Evolutionary conservation across 106 monocot species (phyloP).

Genomic region (Agapanthus africanus): DNA sequence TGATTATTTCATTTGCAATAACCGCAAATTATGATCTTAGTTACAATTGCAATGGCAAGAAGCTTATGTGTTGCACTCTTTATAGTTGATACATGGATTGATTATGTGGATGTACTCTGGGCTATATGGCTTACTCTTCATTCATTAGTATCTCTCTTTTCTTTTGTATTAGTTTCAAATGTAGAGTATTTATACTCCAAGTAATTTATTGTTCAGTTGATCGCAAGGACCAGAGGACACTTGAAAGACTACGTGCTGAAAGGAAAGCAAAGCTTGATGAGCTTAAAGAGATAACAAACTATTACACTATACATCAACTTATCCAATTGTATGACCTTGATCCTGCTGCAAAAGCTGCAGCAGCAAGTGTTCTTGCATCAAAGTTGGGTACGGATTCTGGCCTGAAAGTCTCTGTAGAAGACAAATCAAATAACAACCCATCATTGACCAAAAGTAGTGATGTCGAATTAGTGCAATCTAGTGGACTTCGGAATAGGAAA

Average conservation of each 20-base stretch:
- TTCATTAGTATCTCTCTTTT: too few relatives aligned
- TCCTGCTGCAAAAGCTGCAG: slow-evolving; percentile 91
- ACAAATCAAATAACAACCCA: slow-evolving; percentile 23
- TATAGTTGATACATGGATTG: too few relatives aligned
- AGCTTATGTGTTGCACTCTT: too few relatives aligned
- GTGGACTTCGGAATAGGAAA: slow-evolving; percentile 59
- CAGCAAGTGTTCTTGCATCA: slow-evolving; percentile 83
- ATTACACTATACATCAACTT: slow-evolving; percentile 90
- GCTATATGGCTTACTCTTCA: too few relatives aligned
- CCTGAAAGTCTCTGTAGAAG: slow-evolving; percentile 54
- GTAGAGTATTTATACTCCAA: too few relatives aligned
- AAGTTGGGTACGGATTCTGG: slow-evolving; percentile 83
- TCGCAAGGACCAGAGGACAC: slow-evolving; percentile 80
- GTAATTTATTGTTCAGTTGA: slow-evolving; percentile 51
- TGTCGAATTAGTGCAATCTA: slow-evolving; percentile 33
- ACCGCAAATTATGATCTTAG: too few relatives aligned
- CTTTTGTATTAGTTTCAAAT: too few relatives aligned
- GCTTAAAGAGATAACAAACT: slow-evolving; percentile 97
- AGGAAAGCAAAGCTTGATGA: slow-evolving; percentile 93
- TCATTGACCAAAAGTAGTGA: slow-evolving; percentile 33
- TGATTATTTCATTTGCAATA: too few relatives aligned
- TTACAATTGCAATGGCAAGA: too few relatives aligned
- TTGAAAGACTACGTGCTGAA: slow-evolving; percentile 85
- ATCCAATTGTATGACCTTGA: slow-evolving; percentile 99
- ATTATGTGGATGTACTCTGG: too few relatives aligned